Evolutionary conservation across 2,329 filamentous ascomycete genomes (phyloP), one percentile per base, ranked within the genome.

Genomic region (Macrophomina tecta): DNA sequence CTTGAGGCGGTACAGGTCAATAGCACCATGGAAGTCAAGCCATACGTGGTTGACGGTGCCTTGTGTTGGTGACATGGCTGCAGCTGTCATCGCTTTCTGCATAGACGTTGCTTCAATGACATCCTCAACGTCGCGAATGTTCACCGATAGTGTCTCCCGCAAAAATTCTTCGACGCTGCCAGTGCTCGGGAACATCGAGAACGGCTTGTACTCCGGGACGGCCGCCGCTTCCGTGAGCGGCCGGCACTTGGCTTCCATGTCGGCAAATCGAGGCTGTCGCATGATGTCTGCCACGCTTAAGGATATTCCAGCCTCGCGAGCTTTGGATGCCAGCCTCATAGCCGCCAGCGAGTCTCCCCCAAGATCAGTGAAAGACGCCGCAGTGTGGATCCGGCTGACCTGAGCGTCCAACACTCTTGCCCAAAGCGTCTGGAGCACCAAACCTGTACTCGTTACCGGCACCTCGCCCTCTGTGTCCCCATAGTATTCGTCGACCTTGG

Each of bases 31-130:
- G 66, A 91, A 85, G 74, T 87, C 86, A 75, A 91, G 86, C 68
- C 89, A 81, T 68, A 88, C 87, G 72, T 91, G 90, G 12, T 88
- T 85, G 1, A 86, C 77, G 0, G 88, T 90, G 72, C 86, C 89
- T 2, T 88, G 83, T 2, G 88, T 88, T 2, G 83, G 76, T 16
- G 85, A 77, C 1, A 86, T 81, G 0, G 88, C 90, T 28, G 82
- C 87, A 68, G 80, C 81, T 42, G 90, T 83, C 14, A 87, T 87
- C 23, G 89, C 79, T 46, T 85, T 81, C 70, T 90, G 88, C 1
- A 88, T 79, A 3, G 87, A 86, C 0, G 86, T 83, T 0, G 85
- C 82, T 2, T 88, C 88, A 2, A 88, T 79, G 2, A 89, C 82
- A 69, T 90, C 84, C 2, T 78, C 73, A 42, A 90, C 81, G 7